Evolutionary conservation across 1,284 basidiomycete genomes (phyloP).

Genomic region (Waitea zeae): DNA sequence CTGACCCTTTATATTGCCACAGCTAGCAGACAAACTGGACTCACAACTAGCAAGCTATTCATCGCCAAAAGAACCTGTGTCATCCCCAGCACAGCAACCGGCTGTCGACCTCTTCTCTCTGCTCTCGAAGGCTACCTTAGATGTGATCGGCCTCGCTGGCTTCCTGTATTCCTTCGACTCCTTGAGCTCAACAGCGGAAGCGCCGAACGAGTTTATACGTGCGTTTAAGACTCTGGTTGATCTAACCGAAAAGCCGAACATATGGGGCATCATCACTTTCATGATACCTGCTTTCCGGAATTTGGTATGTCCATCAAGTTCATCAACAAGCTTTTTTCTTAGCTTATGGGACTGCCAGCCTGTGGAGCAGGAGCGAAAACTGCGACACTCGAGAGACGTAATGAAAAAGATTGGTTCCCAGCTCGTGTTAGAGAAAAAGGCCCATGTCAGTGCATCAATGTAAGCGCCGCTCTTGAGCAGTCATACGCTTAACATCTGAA

Average conservation of each 20-base stretch:
- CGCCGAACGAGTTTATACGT: constrained; percentile 26
- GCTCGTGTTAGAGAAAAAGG: constrained; percentile 26
- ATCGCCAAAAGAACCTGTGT: too few species aligned
- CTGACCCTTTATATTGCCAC: too few species aligned
- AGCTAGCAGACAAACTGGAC: too few species aligned
- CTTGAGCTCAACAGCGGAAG: constrained; percentile 17
- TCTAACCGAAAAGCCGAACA: constrained; percentile 9
- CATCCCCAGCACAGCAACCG: too few species aligned
- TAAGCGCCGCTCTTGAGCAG: constrained; percentile 1
- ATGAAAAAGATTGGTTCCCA: constrained; percentile 21
- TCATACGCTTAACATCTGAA: constrained; percentile 1
- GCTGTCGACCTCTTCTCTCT: constrained; percentile 23
- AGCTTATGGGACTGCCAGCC: too few species aligned
- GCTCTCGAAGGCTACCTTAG: constrained; percentile 26
- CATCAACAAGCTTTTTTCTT: too few species aligned
- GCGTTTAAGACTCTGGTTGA: constrained; percentile 28
- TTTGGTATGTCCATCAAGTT: too few species aligned
- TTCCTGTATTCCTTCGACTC: constrained; percentile 54
- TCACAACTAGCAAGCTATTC: too few species aligned
- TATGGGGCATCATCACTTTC: constrained; percentile 18
- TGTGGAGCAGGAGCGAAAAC: too few species aligned
- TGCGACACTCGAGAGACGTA: constrained; percentile 14
- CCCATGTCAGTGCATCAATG: constrained; percentile 9
- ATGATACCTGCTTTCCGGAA: constrained; percentile 19
- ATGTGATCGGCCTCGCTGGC: constrained; percentile 33